Evolutionary conservation across 179 eudicot species (phyloP).

Genomic region (Sideroxylon spinosum): DNA sequence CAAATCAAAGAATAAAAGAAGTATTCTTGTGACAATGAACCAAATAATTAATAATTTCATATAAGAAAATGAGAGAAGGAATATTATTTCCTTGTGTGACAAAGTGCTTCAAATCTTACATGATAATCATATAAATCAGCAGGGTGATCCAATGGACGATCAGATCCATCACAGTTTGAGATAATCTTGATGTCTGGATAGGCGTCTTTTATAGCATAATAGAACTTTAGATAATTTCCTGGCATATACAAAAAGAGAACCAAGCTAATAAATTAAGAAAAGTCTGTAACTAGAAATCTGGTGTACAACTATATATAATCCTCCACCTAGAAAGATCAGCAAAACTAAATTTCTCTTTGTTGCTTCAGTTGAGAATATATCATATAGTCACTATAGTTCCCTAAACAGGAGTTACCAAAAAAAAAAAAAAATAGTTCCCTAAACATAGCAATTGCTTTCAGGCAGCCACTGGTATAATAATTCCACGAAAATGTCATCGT

Average conservation of each 20-base stretch:
- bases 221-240: slow-evolving; percentile 82
- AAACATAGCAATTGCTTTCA: too few relatives aligned
- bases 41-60: neutral
- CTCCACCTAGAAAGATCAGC: too few relatives aligned
- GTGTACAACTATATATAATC: too few relatives aligned
- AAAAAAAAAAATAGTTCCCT: too few relatives aligned
- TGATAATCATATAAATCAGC: slow-evolving; percentile 86
- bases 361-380: too few relatives aligned
- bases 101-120: slow-evolving; percentile 37
- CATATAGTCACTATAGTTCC: too few relatives aligned
- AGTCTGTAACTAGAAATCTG: neutral
- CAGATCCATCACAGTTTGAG: slow-evolving; percentile 84
- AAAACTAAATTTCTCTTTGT: too few relatives aligned
- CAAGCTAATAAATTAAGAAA: neutral
- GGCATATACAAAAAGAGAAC: slow-evolving; percentile 12
- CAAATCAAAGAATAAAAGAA: slow-evolving; percentile 14
- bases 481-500: too few relatives aligned
- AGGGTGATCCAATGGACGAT: slow-evolving; percentile 65
- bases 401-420: too few relatives aligned
- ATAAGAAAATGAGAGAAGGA: neutral
- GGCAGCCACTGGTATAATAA: too few relatives aligned
- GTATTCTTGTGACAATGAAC: neutral
- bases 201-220: slow-evolving; percentile 54
- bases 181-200: slow-evolving; percentile 86
- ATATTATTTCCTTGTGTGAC: neutral